Evolutionary conservation across 1,139 yeast species (phyloP), one percentile per base, ranked within the genome.

Genomic region (Hanseniaspora gamundiae): DNA sequence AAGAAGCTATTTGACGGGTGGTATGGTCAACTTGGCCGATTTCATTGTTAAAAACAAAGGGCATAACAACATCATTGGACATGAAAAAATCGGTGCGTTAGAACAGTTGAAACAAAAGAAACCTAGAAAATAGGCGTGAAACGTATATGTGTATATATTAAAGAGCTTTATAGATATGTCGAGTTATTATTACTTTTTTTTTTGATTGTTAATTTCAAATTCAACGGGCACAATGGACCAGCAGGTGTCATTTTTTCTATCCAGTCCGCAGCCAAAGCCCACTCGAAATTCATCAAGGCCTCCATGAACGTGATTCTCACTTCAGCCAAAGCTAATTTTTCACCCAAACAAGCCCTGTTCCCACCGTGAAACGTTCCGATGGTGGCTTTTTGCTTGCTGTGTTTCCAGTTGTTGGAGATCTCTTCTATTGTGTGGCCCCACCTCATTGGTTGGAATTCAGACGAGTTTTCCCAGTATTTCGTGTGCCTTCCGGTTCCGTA

Each of bases 21-120:
- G 98, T 0, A 63, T 80, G 35, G 72, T 74, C 39, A 88, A 88
- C 56, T 67, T 88, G 53, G 98, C 98, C 1, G 94, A 87, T 59
- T 73, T 82, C 61, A 70, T 87, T 57, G 73, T 83, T 4, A 71
- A 78, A 38, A 93, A 94, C 17, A 70, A 76, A 46, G 78, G 83
- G 2, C 91, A 83, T 57, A 68, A 71, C 36, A 73, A 72, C 22
- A 78, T 87, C 40, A 66, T 86, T 53, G 95, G 95, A 0, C 80
- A 77, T 51, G 73, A 73, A 42, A 73, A 73, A 51, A 71, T 70
- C 30, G 75, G 80, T 52, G 97, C 96, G 0, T 66, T 88, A 46
- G 78, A 79, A 41, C 79, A 75, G 44, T 67, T 87, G 53, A 73
- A 70, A 50, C 63, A 61, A 39, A 63, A 64, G 42, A 65, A 63